phyloP scores from a whole-genome alignment of 148 eudicot genomes.

The Diospyros kaki region DNA sequence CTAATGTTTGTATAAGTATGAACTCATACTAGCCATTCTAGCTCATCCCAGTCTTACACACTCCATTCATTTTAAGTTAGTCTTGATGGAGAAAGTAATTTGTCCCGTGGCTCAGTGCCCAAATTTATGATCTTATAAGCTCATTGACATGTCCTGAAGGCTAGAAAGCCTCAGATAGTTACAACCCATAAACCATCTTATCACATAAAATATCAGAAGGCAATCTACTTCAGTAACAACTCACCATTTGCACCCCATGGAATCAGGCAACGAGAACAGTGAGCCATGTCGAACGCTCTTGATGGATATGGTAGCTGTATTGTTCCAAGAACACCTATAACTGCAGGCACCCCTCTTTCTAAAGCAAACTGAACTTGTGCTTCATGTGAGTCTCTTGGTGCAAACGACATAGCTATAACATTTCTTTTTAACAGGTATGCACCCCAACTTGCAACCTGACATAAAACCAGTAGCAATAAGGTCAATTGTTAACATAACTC shows the following conservation, averaged over 20 bases:
- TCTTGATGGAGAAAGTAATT: neutral
- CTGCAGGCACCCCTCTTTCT: conserved; percentile 59
- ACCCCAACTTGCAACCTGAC: conserved; percentile 66
- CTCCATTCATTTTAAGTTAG: neutral
- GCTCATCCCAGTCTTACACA: neutral
- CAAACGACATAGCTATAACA: conserved; percentile 58
- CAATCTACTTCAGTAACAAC: conserved; percentile 5
- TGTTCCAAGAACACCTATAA: conserved; percentile 53
- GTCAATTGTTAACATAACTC: conserved; percentile 1
- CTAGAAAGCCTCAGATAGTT: neutral
- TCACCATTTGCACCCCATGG: conserved; percentile 57
- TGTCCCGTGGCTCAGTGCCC: neutral
- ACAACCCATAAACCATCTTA: neutral
- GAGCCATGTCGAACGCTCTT: conserved; percentile 62
- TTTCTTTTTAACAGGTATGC: conserved; percentile 53
- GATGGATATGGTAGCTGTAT: conserved; percentile 52
- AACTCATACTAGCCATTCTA: neutral
- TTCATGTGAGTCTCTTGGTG: conserved; percentile 60
- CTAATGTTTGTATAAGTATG: neutral
- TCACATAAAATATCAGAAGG: neutral
- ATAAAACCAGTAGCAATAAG: neutral
- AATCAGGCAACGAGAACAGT: conserved; percentile 59
- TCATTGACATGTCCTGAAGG: neutral
- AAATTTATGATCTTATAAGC: neutral
- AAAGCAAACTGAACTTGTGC: conserved; percentile 60